phyloP scores from a whole-genome alignment of 768 basidiomycete genomes.

The Rhodotorula paludigena region DNA sequence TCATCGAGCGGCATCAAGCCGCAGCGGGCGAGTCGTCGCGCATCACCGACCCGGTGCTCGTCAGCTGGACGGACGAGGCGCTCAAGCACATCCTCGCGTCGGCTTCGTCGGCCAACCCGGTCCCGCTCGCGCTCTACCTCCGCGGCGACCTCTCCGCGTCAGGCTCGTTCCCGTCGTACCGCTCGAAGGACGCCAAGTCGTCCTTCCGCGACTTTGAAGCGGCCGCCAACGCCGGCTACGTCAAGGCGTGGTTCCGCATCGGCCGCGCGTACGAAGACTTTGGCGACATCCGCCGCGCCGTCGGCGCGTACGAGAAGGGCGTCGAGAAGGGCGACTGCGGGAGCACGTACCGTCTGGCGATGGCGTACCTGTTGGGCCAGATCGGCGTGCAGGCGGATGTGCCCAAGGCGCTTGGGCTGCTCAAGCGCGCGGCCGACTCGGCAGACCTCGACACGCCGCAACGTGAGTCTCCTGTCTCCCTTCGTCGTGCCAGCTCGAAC shows the following conservation, averaged over 20 bases:
- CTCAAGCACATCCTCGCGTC: conserved; percentile 60
- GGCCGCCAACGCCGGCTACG: conserved; percentile 70
- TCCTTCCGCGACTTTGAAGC: conserved; percentile 88
- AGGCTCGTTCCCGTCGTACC: conserved; percentile 64
- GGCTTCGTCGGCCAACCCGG: conserved; percentile 48
- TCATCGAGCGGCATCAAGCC: conserved; percentile 61
- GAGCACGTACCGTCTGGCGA: conserved; percentile 83
- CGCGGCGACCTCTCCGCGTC: conserved; percentile 68
- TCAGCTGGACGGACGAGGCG: conserved; percentile 60
- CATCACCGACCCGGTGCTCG: conserved; percentile 60
- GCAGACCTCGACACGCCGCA: conserved; percentile 73
- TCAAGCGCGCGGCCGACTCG: conserved; percentile 70
- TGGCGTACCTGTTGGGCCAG: conserved; percentile 86
- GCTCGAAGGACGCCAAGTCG: conserved; percentile 63
- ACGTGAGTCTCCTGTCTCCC: conserved; percentile 54
- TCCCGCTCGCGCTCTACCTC: conserved; percentile 70
- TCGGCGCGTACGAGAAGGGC: conserved; percentile 81
- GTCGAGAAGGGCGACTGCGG: conserved; percentile 67
- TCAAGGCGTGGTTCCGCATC: conserved; percentile 82
- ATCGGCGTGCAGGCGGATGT: conserved; percentile 60
- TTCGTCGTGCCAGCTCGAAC: background rate
- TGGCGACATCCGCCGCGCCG: conserved; percentile 66
- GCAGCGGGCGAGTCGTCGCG: conserved; percentile 53
- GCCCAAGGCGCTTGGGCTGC: conserved; percentile 61
- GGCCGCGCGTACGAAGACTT: conserved; percentile 86